These are phyloP conservation scores for Flaveria ramosissima DNA, from an alignment of 129 eudicot species.

Conservation along the genomic window DNA sequence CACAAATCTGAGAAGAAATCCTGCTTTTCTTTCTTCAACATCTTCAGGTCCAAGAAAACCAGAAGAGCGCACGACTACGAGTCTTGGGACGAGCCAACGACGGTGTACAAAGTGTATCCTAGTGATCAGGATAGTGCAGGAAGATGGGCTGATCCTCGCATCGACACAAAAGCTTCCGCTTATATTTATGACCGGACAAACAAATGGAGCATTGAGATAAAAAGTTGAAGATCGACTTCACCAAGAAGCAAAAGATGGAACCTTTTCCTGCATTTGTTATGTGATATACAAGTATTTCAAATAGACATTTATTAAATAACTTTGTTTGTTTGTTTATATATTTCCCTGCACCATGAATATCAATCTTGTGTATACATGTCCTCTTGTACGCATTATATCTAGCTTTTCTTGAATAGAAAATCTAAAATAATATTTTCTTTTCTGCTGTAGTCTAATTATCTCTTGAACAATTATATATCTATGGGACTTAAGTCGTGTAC, in stretches of 20 bases:
- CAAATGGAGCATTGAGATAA: constrained; percentile 31
- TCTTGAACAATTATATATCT: too few species aligned
- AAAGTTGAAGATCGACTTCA: neutral
- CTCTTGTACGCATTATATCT: too few species aligned
- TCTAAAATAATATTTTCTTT: too few species aligned
- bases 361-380: too few species aligned
- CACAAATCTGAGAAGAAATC: constrained; percentile 14
- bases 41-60: constrained; percentile 21
- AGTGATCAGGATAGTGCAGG: constrained; percentile 28
- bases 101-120: constrained; percentile 38
- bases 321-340: neutral
- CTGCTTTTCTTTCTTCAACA: constrained; percentile 7
- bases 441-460: too few species aligned
- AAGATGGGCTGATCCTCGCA: constrained; percentile 25
- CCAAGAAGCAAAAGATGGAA: neutral
- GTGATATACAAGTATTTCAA: neutral
- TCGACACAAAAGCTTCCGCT: constrained; percentile 35
- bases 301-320: neutral
- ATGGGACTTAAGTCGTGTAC: too few species aligned
- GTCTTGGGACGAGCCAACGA: constrained; percentile 23
- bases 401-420: too few species aligned
- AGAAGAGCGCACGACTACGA: neutral
- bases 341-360: neutral
- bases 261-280: constrained; percentile 12
- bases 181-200: constrained; percentile 26